phyloP scores from a whole-genome alignment of 495 filamentous ascomycete genomes.

The Penicillium bialowiezense region DNA sequence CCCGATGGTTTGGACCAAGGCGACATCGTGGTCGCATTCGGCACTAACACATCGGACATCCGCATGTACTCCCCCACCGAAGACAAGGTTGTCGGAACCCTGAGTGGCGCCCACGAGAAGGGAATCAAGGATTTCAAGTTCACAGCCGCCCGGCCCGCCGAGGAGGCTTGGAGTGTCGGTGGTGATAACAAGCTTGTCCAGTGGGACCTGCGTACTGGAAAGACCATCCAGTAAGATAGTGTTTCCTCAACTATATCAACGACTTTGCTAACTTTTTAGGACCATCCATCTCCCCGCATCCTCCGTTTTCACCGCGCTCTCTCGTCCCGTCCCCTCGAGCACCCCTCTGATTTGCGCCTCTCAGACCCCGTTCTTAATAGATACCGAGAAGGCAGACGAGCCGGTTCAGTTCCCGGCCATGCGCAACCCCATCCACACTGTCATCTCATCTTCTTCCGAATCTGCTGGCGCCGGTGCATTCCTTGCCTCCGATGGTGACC shows the following conservation, averaged over 20 bases:
- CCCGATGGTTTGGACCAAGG: slow-evolving; percentile 34
- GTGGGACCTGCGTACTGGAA: slow-evolving; percentile 53
- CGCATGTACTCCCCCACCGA: slow-evolving; percentile 53
- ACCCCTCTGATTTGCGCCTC: slow-evolving; percentile 54
- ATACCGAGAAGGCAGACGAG: slow-evolving; percentile 41
- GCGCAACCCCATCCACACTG: slow-evolving; percentile 50
- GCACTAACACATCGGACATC: slow-evolving; percentile 53
- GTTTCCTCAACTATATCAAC: not conserved
- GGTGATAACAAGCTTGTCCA: slow-evolving; percentile 59
- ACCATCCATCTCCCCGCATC: slow-evolving; percentile 46
- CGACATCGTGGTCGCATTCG: slow-evolving; percentile 51
- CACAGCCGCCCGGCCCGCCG: slow-evolving; percentile 35
- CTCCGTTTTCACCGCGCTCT: slow-evolving; percentile 38
- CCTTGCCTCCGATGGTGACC: slow-evolving; percentile 52
- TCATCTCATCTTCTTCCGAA: slow-evolving; percentile 41
- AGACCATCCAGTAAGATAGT: slow-evolving; percentile 43
- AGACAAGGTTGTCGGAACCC: slow-evolving; percentile 46
- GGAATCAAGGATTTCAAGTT: slow-evolving; percentile 59
- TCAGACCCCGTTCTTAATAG: slow-evolving; percentile 51
- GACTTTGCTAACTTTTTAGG: slow-evolving; percentile 26
- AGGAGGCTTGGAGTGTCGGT: slow-evolving; percentile 58
- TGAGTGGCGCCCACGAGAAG: slow-evolving; percentile 51
- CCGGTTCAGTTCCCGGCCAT: slow-evolving; percentile 49
- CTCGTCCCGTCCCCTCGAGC: slow-evolving; percentile 40
- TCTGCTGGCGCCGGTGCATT: slow-evolving; percentile 33